These are phyloP conservation scores for Scleroderma citrinum DNA, from an alignment of 768 basidiomycete species.

Conservation along the genomic window DNA sequence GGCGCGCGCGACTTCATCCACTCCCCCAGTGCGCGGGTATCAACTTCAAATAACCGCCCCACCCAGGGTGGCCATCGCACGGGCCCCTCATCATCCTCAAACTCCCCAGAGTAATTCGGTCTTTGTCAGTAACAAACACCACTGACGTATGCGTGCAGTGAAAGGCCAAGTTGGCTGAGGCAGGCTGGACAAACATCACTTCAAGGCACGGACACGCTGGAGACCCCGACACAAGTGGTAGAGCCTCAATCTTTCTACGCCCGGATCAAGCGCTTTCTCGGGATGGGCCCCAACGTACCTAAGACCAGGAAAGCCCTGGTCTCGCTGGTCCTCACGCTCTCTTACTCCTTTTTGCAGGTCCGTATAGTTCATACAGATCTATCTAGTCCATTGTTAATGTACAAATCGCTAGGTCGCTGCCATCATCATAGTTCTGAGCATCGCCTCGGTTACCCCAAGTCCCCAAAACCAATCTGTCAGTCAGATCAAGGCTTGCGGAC, in stretches of 20 bases:
- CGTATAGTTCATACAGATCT: slow-evolving; percentile 9
- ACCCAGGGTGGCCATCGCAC: slow-evolving; percentile 18
- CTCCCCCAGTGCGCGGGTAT: slow-evolving; percentile 24
- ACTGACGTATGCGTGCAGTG: slow-evolving; percentile 16
- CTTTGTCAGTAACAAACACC: slow-evolving; percentile 5
- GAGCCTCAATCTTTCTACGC: slow-evolving; percentile 14
- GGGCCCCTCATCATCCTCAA: slow-evolving; percentile 12
- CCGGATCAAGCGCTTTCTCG: slow-evolving; percentile 37
- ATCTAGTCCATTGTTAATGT: background rate
- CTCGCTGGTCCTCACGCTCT: slow-evolving; percentile 44
- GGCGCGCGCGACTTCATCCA: slow-evolving; percentile 14
- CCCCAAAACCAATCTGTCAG: slow-evolving; percentile 33
- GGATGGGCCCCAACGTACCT: slow-evolving; percentile 48
- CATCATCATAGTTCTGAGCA: slow-evolving; percentile 45
- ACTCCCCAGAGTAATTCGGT: slow-evolving; percentile 14
- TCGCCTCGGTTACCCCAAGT: slow-evolving; percentile 43
- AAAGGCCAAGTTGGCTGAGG: slow-evolving; percentile 19
- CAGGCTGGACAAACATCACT: slow-evolving; percentile 18
- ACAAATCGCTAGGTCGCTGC: slow-evolving; percentile 38
- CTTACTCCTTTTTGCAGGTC: slow-evolving; percentile 52
- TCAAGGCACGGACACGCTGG: slow-evolving; percentile 4
- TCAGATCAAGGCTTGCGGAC: slow-evolving; percentile 60
- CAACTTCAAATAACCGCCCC: slow-evolving; percentile 24
- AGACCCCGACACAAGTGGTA: slow-evolving; percentile 4
- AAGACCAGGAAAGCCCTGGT: slow-evolving; percentile 48